These are phyloP conservation scores for Akanthomyces uredinophilus DNA, from an alignment of 2,329 filamentous ascomycete species.

Conservation along the genomic window DNA sequence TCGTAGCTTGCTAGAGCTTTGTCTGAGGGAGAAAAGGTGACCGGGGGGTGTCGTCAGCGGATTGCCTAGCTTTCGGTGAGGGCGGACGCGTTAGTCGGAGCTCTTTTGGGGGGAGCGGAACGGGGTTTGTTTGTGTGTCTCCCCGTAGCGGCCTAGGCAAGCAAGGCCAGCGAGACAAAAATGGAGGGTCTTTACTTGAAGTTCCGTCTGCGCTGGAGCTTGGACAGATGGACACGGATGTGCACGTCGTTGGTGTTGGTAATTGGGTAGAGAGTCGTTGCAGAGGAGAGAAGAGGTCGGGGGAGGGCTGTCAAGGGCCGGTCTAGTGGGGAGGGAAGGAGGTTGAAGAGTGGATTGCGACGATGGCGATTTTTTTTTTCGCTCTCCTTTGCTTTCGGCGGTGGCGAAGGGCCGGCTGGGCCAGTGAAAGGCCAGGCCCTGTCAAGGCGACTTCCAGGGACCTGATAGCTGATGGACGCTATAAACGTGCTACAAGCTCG, in stretches of 20 bases:
- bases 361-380: slow-evolving; percentile 9
- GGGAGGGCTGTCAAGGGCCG: neutral
- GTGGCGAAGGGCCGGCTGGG: neutral
- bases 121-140: neutral
- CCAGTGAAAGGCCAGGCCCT: neutral
- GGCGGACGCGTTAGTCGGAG: slow-evolving; percentile 11
- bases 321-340: slow-evolving; percentile 14
- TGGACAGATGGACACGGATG: neutral
- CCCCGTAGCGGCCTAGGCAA: too few relatives aligned
- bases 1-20: neutral
- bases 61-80: slow-evolving; percentile 8
- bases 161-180: neutral
- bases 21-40: neutral
- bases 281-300: slow-evolving; percentile 1
- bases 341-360: slow-evolving; percentile 14
- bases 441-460: neutral
- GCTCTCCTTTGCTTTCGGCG: neutral
- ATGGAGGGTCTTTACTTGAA: slow-evolving; percentile 1
- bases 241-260: slow-evolving; percentile 5
- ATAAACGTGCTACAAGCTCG: neutral
- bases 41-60: slow-evolving; percentile 1
- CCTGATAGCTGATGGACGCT: neutral
- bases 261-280: slow-evolving; percentile 1
- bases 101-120: neutral
- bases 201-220: slow-evolving; percentile 1